These are phyloP conservation scores for Boletellus emodensis DNA, from an alignment of 768 basidiomycete species.

Conservation along the genomic window DNA sequence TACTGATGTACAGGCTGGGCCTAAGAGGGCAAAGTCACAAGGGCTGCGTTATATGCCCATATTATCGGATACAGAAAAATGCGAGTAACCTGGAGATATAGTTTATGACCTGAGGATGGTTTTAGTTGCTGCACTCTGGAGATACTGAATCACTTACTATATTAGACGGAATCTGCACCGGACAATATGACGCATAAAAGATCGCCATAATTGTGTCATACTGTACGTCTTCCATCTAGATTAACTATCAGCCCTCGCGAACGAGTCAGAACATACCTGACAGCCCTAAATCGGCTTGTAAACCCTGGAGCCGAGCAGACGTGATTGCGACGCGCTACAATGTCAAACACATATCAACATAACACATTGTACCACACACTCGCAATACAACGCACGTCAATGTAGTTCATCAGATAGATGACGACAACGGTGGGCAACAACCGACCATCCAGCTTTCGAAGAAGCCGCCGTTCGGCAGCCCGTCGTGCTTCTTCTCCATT, in stretches of 20 bases:
- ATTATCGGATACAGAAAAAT: background rate
- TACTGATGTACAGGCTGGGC: slow-evolving; percentile 59
- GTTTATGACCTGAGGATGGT: slow-evolving; percentile 47
- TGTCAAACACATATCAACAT: background rate
- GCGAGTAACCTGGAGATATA: slow-evolving; percentile 42
- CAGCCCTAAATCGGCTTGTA: slow-evolving; percentile 46
- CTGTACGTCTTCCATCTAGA: slow-evolving; percentile 41
- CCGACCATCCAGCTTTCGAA: slow-evolving; percentile 53
- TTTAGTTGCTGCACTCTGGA: background rate
- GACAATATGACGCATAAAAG: slow-evolving; percentile 58
- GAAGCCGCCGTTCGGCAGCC: slow-evolving; percentile 32
- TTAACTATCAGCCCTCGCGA: background rate
- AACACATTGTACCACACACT: background rate
- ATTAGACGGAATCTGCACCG: slow-evolving; percentile 44
- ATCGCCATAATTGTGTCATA: slow-evolving; percentile 54
- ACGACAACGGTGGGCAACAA: slow-evolving; percentile 55
- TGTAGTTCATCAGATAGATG: slow-evolving; percentile 65
- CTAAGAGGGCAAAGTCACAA: slow-evolving; percentile 27
- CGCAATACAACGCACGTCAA: slow-evolving; percentile 44
- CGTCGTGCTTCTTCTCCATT: slow-evolving; percentile 1
- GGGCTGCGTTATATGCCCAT: background rate
- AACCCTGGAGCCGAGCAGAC: slow-evolving; percentile 46
- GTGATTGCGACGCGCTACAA: slow-evolving; percentile 47
- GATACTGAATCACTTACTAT: background rate
- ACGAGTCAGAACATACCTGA: slow-evolving; percentile 31